These are phyloP conservation scores for Anacardium occidentale DNA, from an alignment of 345 rosid species.

Conservation along the genomic window DNA sequence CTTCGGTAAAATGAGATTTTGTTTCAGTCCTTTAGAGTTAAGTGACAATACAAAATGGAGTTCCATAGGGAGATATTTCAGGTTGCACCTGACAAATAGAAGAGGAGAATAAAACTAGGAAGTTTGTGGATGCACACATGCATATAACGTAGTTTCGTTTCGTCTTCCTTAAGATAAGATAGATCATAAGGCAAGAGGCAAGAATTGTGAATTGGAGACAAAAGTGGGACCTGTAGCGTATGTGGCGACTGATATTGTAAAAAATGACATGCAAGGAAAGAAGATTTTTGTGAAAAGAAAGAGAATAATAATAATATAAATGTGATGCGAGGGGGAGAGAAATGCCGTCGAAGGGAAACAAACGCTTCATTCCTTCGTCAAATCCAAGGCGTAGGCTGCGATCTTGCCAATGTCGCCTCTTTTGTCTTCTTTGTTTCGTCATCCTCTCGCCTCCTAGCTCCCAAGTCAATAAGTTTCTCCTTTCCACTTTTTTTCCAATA, in stretches of 20 bases:
- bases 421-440: constrained; percentile 17
- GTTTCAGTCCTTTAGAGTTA: not conserved
- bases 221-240: not conserved
- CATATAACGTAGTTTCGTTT: not conserved
- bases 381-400: constrained; percentile 62
- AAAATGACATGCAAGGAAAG: not conserved
- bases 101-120: not conserved
- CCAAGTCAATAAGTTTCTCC: not conserved
- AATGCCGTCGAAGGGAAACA: constrained; percentile 37
- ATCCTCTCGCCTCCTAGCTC: not conserved
- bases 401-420: constrained; percentile 35
- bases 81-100: constrained; percentile 1
- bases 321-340: not conserved
- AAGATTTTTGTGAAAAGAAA: not conserved
- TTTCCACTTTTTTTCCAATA: not conserved
- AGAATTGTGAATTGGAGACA: not conserved
- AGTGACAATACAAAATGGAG: not conserved
- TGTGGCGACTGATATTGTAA: not conserved
- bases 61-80: not conserved
- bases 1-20: not conserved
- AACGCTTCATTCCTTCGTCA: constrained; percentile 42
- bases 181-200: not conserved
- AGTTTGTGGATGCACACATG: constrained; percentile 9
- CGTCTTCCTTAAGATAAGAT: not conserved
- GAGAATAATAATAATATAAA: too few relatives aligned